Conservation (phyloP, 2,329 filamentous ascomycete genomes). For the Cercospora canescens region DNA sequence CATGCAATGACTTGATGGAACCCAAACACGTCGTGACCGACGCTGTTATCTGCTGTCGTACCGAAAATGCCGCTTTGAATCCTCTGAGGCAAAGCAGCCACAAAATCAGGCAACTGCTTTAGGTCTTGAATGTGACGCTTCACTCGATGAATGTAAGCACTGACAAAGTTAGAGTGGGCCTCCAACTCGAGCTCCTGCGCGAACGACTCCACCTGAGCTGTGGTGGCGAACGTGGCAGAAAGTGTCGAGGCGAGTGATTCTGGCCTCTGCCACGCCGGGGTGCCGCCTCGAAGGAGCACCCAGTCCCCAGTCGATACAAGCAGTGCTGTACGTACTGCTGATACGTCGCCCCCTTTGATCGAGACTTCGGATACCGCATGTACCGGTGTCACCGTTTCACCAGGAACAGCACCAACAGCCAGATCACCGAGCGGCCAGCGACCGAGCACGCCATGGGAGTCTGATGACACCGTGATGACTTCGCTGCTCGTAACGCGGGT, state of each 20-base stretch:
- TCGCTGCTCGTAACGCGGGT: constrained; percentile 77
- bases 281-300: constrained; percentile 80
- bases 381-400: constrained; percentile 44
- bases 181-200: constrained; percentile 82
- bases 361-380: constrained; percentile 82
- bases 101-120: constrained; percentile 70
- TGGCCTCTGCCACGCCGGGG: constrained; percentile 73
- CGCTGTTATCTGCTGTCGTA: constrained; percentile 41
- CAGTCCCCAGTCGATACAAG: constrained; percentile 70
- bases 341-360: constrained; percentile 65
- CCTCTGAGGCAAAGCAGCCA: constrained; percentile 67
- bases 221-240: constrained; percentile 76
- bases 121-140: constrained; percentile 80
- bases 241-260: constrained; percentile 81
- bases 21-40: constrained; percentile 75
- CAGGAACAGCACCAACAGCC: constrained; percentile 22
- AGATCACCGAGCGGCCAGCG: constrained; percentile 65
- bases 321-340: constrained; percentile 76
- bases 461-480: constrained; percentile 71
- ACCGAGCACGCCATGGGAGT: constrained; percentile 72
- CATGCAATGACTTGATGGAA: constrained; percentile 84
- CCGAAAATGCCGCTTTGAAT: constrained; percentile 57
- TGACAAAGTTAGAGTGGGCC: constrained; percentile 74
- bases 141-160: constrained; percentile 86
- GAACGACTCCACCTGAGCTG: constrained; percentile 63